Evolutionary conservation across 805 yeast genomes (phyloP).

Genomic region (Starmerella ratchasimensis): DNA sequence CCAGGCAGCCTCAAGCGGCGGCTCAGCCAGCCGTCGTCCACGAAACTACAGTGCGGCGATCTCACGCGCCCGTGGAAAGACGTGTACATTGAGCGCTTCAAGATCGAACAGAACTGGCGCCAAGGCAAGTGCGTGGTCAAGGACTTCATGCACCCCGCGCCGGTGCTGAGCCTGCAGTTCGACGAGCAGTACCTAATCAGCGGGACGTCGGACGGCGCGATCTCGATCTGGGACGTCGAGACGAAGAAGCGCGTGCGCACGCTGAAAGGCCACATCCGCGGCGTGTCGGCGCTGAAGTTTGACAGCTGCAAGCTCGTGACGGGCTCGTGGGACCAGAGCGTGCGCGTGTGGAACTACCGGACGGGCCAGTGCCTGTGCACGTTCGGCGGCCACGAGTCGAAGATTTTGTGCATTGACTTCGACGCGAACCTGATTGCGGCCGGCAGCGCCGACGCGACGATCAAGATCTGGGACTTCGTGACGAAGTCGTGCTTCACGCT

Average conservation of each 20-base stretch:
- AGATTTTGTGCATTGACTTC: constrained; percentile 75
- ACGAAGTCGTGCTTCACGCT: constrained; percentile 82
- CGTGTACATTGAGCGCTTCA: constrained; percentile 79
- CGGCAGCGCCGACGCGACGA: constrained; percentile 84
- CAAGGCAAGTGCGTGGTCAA: constrained; percentile 55
- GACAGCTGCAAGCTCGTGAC: constrained; percentile 83
- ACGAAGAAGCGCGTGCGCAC: constrained; percentile 65
- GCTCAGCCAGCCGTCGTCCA: background rate
- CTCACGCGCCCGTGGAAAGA: constrained; percentile 83
- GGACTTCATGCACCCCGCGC: constrained; percentile 43
- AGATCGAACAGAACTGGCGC: constrained; percentile 91
- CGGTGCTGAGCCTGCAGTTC: constrained; percentile 71
- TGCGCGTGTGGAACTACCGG: constrained; percentile 89
- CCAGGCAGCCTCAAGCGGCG: too few species aligned
- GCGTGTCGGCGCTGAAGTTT: constrained; percentile 71
- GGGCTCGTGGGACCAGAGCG: constrained; percentile 81
- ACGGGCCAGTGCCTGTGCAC: constrained; percentile 92
- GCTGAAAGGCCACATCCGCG: constrained; percentile 78
- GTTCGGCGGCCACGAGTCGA: constrained; percentile 80
- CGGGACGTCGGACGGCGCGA: constrained; percentile 82
- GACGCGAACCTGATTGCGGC: constrained; percentile 70
- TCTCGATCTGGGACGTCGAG: constrained; percentile 84
- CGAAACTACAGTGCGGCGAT: background rate
- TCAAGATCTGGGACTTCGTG: constrained; percentile 94
- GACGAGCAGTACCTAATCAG: constrained; percentile 69